phyloP scores from a whole-genome alignment of 139 green algal genomes.

The Haematococcus lacustris region DNA sequence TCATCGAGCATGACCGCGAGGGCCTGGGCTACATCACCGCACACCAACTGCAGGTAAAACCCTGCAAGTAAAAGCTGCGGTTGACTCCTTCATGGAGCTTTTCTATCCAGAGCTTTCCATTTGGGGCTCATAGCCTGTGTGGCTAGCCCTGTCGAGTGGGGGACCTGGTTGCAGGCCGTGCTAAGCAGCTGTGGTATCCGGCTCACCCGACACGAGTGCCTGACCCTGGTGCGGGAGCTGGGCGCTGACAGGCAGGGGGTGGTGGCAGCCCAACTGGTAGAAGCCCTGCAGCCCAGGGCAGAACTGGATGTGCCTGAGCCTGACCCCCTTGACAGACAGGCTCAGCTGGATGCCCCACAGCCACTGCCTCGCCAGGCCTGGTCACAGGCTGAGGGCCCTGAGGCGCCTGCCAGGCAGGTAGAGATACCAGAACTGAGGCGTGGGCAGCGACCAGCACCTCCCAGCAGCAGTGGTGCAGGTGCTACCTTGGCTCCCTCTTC shows the following conservation, averaged over 20 bases:
- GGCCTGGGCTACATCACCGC: constrained; percentile 22
- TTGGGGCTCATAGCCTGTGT: neutral
- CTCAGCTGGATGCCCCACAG: too few relatives aligned
- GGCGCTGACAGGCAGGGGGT: constrained; percentile 27
- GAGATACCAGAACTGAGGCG: too few relatives aligned
- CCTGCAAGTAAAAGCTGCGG: neutral
- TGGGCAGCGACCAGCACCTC: too few relatives aligned
- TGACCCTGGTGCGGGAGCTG: constrained; percentile 25
- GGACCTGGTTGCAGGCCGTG: constrained; percentile 5
- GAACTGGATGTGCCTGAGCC: too few relatives aligned
- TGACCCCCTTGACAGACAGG: too few relatives aligned
- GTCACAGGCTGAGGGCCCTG: too few relatives aligned
- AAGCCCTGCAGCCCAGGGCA: constrained; percentile 3
- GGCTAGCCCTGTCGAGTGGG: neutral
- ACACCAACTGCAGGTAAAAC: constrained; percentile 16
- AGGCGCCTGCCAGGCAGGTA: too few relatives aligned
- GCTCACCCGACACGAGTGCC: constrained; percentile 22
- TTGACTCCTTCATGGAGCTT: neutral
- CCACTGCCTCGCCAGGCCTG: too few relatives aligned
- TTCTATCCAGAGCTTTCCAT: neutral
- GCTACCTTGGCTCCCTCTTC: too few relatives aligned
- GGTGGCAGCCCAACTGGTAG: constrained; percentile 20
- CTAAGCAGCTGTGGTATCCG: constrained; percentile 4
- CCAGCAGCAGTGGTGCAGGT: too few relatives aligned
- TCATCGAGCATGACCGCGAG: constrained; percentile 33